A percentile compares a stretch with the other conserved stretches of the same genome.
Evolutionary conservation across 2,329 filamentous ascomycete species (phyloP).

Genomic region (Colletotrichum tropicale): DNA sequence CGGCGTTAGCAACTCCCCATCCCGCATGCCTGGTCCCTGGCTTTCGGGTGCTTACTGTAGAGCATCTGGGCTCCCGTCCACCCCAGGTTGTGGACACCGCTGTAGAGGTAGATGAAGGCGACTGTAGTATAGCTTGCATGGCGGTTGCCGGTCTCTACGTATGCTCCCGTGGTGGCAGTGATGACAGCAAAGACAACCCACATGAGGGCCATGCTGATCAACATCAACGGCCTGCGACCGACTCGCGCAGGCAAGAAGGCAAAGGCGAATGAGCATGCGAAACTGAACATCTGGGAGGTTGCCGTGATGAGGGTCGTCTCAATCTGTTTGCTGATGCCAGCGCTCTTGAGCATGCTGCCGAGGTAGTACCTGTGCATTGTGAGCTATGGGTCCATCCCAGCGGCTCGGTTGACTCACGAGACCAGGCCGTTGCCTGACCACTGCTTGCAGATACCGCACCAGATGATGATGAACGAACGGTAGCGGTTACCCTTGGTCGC

Average conservation of each 20-base stretch:
- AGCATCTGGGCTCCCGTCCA: conserved; percentile 20
- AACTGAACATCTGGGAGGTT: conserved; percentile 20
- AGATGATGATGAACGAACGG: conserved; percentile 40
- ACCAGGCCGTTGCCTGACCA: conserved; percentile 28
- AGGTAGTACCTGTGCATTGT: background rate
- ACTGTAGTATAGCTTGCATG: conserved; percentile 8
- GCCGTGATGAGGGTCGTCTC: conserved; percentile 17
- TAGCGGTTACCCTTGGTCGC: conserved; percentile 34
- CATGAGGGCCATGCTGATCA: conserved; percentile 17
- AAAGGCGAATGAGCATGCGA: conserved; percentile 9
- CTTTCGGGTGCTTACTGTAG: background rate
- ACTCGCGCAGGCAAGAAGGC: conserved; percentile 16
- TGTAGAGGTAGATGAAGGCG: conserved; percentile 16
- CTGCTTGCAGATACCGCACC: conserved; percentile 48
- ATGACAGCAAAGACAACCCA: conserved; percentile 14
- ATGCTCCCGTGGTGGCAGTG: conserved; percentile 12
- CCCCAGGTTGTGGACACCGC: conserved; percentile 17
- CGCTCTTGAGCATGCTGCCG: conserved; percentile 11
- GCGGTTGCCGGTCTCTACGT: conserved; percentile 10
- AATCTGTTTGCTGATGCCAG: conserved; percentile 12
- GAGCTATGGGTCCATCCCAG: background rate
- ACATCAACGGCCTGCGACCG: conserved; percentile 18
- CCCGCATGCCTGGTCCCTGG: background rate
- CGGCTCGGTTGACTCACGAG: background rate
- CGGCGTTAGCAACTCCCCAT: background rate